Percentiles rank a stretch among this genome's conserved stretches.
These are phyloP conservation scores for Aureobasidium mangrovei DNA, from an alignment of 2,329 filamentous ascomycete species.

Conservation along the genomic window DNA sequence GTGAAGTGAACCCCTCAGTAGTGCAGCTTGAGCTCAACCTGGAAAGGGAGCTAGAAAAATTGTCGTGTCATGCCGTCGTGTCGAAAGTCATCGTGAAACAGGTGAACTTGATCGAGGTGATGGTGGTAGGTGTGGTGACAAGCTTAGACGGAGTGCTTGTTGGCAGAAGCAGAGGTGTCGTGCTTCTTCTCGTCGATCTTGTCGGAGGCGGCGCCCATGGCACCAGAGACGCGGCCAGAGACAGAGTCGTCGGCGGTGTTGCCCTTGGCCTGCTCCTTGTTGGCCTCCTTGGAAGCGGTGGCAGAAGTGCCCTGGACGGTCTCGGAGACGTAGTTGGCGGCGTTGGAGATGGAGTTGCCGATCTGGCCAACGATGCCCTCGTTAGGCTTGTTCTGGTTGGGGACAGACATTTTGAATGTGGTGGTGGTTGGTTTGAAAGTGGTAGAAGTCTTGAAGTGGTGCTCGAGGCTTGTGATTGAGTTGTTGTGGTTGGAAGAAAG, in stretches of 20 bases:
- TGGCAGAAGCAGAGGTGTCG: conserved; percentile 40
- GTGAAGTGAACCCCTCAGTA: conserved; percentile 2
- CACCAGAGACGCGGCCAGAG: conserved; percentile 47
- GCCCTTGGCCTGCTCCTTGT: conserved; percentile 12
- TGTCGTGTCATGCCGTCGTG: conserved; percentile 12
- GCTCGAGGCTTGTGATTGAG: not conserved
- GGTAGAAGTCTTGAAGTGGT: conserved; percentile 1
- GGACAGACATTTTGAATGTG: conserved; percentile 34
- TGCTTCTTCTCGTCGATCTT: conserved; percentile 47
- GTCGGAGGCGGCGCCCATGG: conserved; percentile 43
- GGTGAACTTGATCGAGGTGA: conserved; percentile 3
- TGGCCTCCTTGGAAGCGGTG: conserved; percentile 13
- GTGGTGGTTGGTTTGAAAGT: conserved; percentile 15
- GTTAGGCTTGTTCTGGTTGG: conserved; percentile 36
- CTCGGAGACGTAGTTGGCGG: conserved; percentile 62
- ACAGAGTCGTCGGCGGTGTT: conserved; percentile 39
- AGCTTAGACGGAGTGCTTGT: conserved; percentile 35
- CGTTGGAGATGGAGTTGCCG: conserved; percentile 36
- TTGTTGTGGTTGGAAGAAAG: conserved; percentile 3
- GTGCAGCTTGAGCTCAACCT: conserved; percentile 1
- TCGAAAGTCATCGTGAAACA: conserved; percentile 1
- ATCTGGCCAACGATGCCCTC: conserved; percentile 20
- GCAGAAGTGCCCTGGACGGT: conserved; percentile 48
- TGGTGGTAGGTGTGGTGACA: not conserved
- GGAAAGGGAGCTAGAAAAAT: conserved; percentile 7